phyloP scores from a whole-genome alignment of 1,284 basidiomycete species.

The Earliella scabrosa region DNA sequence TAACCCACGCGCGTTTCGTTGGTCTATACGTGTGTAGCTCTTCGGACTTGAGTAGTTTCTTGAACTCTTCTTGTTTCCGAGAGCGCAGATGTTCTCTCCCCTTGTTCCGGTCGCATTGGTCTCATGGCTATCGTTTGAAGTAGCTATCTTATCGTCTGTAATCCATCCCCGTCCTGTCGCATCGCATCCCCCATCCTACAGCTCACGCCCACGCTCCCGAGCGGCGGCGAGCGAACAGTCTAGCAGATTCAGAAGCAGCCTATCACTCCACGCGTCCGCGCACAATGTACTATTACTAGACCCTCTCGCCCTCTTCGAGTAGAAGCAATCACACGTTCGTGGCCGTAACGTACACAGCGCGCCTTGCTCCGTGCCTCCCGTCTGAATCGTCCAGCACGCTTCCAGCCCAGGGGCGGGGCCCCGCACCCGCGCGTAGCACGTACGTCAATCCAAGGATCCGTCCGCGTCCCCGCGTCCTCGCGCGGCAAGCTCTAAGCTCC shows the following conservation, averaged over 20 bases:
- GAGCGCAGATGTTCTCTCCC: neutral
- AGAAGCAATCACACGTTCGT: slow-evolving; percentile 14
- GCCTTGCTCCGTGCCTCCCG: too few relatives aligned
- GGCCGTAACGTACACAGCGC: neutral
- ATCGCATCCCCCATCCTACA: neutral
- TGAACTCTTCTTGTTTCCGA: slow-evolving; percentile 4
- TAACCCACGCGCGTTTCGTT: slow-evolving; percentile 7
- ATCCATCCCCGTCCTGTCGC: neutral
- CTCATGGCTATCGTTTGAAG: neutral
- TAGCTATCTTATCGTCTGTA: neutral
- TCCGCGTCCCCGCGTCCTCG: too few relatives aligned
- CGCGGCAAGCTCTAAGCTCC: too few relatives aligned
- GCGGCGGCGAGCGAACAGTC: slow-evolving; percentile 2
- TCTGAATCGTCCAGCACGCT: too few relatives aligned
- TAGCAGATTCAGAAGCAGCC: slow-evolving; percentile 1
- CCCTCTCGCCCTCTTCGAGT: neutral
- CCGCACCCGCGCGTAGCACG: neutral
- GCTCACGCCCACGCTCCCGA: neutral
- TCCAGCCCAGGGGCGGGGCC: neutral
- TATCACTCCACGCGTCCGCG: too few relatives aligned
- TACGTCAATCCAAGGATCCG: neutral
- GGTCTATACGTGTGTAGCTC: neutral
- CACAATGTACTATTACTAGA: slow-evolving; percentile 4
- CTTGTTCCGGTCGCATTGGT: neutral
- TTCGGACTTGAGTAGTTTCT: slow-evolving; percentile 5